These are phyloP conservation scores for Penicillium daleae DNA, from an alignment of 495 filamentous ascomycete species.

Conservation along the genomic window DNA sequence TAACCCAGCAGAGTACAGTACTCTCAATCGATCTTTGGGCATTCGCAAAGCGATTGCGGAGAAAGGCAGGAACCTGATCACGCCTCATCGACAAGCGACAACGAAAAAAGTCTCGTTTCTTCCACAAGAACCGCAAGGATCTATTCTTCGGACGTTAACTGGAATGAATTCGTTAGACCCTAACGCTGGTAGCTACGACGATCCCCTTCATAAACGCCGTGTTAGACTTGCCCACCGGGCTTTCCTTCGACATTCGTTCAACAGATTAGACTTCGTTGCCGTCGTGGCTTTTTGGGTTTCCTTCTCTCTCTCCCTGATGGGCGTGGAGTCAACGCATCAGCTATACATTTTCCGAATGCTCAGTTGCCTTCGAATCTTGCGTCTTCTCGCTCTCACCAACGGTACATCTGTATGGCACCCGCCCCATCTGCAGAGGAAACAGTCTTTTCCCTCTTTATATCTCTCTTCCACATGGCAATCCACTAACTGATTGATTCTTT, in stretches of 20 bases:
- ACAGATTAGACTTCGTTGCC: conserved; percentile 92
- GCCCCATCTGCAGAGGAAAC: background rate
- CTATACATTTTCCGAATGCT: conserved; percentile 95
- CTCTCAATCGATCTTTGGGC: conserved; percentile 70
- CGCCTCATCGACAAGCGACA: conserved; percentile 73
- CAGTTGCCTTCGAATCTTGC: conserved; percentile 87
- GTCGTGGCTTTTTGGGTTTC: conserved; percentile 96
- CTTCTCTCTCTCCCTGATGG: conserved; percentile 69
- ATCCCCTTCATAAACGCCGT: conserved; percentile 80
- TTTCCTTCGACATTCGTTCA: conserved; percentile 93
- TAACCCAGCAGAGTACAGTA: conserved; percentile 85
- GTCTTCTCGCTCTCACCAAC: conserved; percentile 85
- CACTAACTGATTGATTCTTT: conserved; percentile 27
- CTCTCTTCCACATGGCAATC: conserved; percentile 7
- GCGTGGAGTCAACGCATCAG: conserved; percentile 67
- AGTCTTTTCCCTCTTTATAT: background rate
- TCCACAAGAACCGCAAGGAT: conserved; percentile 57
- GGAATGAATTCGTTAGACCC: conserved; percentile 60
- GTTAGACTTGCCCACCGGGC: conserved; percentile 85
- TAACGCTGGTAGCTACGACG: conserved; percentile 52
- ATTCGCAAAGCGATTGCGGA: conserved; percentile 72
- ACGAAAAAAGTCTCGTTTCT: conserved; percentile 49
- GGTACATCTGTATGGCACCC: conserved; percentile 72
- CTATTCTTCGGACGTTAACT: conserved; percentile 84
- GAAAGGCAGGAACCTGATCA: conserved; percentile 77